Evolutionary conservation across 1,284 basidiomycete species (phyloP), one percentile per base, ranked within the genome.

Genomic region (Naganishia albida): DNA sequence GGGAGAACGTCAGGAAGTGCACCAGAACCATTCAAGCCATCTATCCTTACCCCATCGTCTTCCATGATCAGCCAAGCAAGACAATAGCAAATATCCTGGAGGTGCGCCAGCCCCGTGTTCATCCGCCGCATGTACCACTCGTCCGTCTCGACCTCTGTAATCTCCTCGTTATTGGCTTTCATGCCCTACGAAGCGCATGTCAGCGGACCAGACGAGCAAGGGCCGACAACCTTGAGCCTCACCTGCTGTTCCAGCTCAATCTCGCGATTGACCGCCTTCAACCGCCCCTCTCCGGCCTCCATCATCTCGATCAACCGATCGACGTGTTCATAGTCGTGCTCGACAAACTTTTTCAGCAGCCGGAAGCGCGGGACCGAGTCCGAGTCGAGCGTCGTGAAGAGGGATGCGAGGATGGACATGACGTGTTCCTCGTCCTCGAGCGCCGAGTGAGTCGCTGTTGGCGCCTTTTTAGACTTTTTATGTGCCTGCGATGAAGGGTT

Each of bases 31-130:
- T 25, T 30, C 25, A 44, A 46, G 7, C 20, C 16, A 42, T 4
- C 12, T 15, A 20, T 18, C 76, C 89, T 67, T 80, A 94, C 93
- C 38, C 93, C 96, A 72, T 99, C 96, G 72, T 99, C 96, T 80
- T 99, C 96, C 93, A 98, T 96, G 65, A 86, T 85, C 30, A 98
- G 79, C 96, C 96, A 99, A 1, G 90, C 93, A 30, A 98, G 78
- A 56, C 97, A 88, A 69, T 94, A 96, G 78, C 98, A 95, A 25
- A 91, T 85, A 18, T 88, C 89, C 74, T 99, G 95, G 12, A 99
- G 78, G 1, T 88, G 89, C 74, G 90, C 94, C 40, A 97, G 79
- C 0, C 95, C 96, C 1, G 86, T 85, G 64, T 96, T 93, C 28
- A 98, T 79, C 46, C 89, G 85, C 20, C 86, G 84, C 23, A 97